Evolutionary conservation across 768 basidiomycete genomes (phyloP), one percentile per base, ranked within the genome.

Genomic region (Pisolithus marmoratus): DNA sequence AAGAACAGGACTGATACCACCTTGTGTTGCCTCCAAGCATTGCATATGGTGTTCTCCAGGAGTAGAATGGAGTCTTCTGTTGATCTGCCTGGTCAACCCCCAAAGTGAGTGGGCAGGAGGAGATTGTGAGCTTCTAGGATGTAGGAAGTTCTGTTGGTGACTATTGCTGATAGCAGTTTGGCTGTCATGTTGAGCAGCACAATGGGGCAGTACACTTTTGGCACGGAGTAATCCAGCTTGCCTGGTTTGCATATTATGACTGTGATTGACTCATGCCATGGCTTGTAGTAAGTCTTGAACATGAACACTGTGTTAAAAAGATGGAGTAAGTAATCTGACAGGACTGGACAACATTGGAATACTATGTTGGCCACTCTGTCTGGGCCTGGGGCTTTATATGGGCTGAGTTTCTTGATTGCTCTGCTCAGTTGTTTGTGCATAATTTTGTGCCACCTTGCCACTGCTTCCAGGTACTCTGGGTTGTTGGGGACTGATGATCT

Each of bases 121-220:
- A 75, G 54, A 0, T 63, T 15, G 23, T 69, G 54, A 2, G 54
- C 27, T 54, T 78, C 71, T 0, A 60, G 51, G 2, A 67, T 15
- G n/a, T n/a, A n/a, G n/a, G n/a, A n/a, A n/a, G n/a, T n/a, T n/a
- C n/a, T n/a, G n/a, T n/a, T n/a, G n/a, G n/a, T n/a, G n/a, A n/a
- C n/a, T n/a, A n/a, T n/a, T n/a, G n/a, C n/a, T n/a, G n/a, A n/a
- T n/a, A n/a, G n/a, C n/a, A n/a, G n/a, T n/a, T n/a, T n/a, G n/a
- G n/a, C n/a, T n/a, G n/a, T n/a, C n/a, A n/a, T n/a, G n/a, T n/a
- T n/a, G n/a, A n/a, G n/a, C n/a, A n/a, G n/a, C n/a, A n/a, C n/a
- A n/a, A n/a, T n/a, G n/a, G n/a, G n/a, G n/a, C n/a, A n/a, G n/a
- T n/a, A n/a, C n/a, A n/a, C n/a, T n/a, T n/a, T n/a, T n/a, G n/a